Evolutionary conservation across 305 asterid genomes (phyloP), one percentile per base, ranked within the genome.

Genomic region (Plantago lanceolata): DNA sequence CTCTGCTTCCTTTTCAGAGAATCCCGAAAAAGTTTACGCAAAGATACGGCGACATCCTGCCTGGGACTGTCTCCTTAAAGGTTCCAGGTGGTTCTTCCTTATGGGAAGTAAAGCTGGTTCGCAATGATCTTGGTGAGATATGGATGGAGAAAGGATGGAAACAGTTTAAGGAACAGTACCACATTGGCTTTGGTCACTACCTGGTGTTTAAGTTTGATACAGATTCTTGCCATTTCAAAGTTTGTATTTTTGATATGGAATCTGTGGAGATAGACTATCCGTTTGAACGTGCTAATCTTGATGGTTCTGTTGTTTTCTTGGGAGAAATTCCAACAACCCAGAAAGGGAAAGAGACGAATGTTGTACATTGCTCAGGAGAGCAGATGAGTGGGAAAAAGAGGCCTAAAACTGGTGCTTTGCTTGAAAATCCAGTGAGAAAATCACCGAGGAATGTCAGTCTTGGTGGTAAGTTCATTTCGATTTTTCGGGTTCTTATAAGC

Each of bases 241-340:
- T 51, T 51, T 19, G 6, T 6, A 19, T 51, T 9, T 19, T 8
- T 19, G 57, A 51, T 9, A 51, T 51, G 57, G 4, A 28, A 11
- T 6, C 31, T 12, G 57, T 20, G 24, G 31, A 52, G 24, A 52
- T 52, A 19, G 57, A 52, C 4, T 9, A 28, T 2, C 65, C 76
- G 7, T 5, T 3, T 51, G 31, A 49, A 6, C 4, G 5, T 33
- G 2, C 9, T 33, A 33, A 29, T 29, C 9, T 29, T 0, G 58
- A 53, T 24, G 58, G 2, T 51, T 18, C 21, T 9, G 26, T 52
- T 52, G 57, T 50, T 50, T 50, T 49, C 16, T 19, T 33, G 40
- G 9, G 40, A 8, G 40, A 33, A 5, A 33, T 33, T 7, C 1
- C 40, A 5, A 8, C 6, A 6, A 9, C 45, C 13, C 16, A 12